Base-by-base conservation (phyloP, 148 eudicot genomes). In the Bassia scoparia region DNA sequence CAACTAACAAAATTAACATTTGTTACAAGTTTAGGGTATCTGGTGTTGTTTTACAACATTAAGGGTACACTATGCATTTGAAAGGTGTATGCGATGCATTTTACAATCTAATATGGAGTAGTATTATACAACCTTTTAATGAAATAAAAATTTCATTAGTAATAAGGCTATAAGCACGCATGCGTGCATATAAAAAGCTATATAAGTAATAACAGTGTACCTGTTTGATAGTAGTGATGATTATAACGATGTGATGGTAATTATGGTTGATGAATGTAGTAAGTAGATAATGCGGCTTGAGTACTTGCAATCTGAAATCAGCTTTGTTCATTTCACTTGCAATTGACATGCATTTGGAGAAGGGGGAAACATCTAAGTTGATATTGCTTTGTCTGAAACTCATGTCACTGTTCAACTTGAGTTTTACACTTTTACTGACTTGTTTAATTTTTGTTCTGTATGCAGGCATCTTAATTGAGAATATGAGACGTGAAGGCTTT, bases 401-500 rank as follows among this genome's bases (percentile, higher is more conserved):
- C 30, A 35, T 2, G 12, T 62, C 27, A 62, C n/a, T 66, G 30
- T n/a, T 62, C 49, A 20, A 29, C 53, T 67, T 58, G 16, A 44
- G 14, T 63, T 79, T n/a, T 69, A 52, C 67, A 44, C 7, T 63
- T 79, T n/a, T 69, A 52, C 67, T 81, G 58, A 68, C 43, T 48
- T 71, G 33, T 46, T 7, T 23, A 56, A 62, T 71, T 13, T 66
- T 26, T 74, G 43, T 35, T 69, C 33, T 38, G 7, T 31, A 50
- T 75, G 41, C 85, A 96, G 99, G 99, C 66, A 96, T 96, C 78
- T 83, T 96, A 62, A 92, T 96, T 60, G 99, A 96, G 88, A 96
- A 96, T 74, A 96, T 96, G 99, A 90, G 99, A 85, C 99, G 99
- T 83, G 99, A 96, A 90, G 96, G 96, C 34, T 92, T 96, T 82